These are phyloP conservation scores for Alternaria arbusti DNA, from an alignment of 2,329 filamentous ascomycete genomes.

Conservation along the genomic window DNA sequence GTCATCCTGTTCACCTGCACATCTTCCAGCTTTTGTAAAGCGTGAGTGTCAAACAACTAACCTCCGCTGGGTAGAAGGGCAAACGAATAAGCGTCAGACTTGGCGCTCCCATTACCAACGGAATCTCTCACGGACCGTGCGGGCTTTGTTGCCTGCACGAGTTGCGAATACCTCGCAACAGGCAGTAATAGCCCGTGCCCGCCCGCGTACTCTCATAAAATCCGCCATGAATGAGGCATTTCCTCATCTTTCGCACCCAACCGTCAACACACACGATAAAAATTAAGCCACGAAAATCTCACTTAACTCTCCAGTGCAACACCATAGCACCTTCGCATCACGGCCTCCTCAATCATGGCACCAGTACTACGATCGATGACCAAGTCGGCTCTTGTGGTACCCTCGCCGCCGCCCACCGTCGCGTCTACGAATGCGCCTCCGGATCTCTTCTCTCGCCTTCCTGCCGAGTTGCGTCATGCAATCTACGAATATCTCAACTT, in stretches of 20 bases:
- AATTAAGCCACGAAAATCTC: not conserved
- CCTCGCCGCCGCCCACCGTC: not conserved
- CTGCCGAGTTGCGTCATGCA: not conserved
- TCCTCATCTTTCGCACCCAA: not conserved
- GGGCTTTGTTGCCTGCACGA: not conserved
- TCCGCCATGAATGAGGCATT: not conserved
- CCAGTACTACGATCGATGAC: not conserved
- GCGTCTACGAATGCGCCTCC: not conserved
- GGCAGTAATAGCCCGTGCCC: not conserved
- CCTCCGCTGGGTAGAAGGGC: not conserved
- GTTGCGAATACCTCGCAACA: not conserved
- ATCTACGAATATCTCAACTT: too few species aligned
- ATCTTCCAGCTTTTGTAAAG: not conserved
- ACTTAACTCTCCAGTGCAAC: not conserved
- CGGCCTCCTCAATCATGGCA: not conserved
- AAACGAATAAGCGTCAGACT: not conserved
- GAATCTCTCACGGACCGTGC: not conserved
- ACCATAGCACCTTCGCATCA: not conserved
- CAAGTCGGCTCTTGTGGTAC: not conserved
- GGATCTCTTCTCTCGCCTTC: not conserved
- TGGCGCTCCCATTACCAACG: not conserved
- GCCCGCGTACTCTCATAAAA: not conserved
- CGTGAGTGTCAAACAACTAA: not conserved
- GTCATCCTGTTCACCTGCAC: not conserved
- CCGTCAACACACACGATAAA: not conserved